Percentiles rank a stretch among this genome's conserved stretches.
Conservation (phyloP, 148 eudicot species). For the Diospyros kaki region DNA sequence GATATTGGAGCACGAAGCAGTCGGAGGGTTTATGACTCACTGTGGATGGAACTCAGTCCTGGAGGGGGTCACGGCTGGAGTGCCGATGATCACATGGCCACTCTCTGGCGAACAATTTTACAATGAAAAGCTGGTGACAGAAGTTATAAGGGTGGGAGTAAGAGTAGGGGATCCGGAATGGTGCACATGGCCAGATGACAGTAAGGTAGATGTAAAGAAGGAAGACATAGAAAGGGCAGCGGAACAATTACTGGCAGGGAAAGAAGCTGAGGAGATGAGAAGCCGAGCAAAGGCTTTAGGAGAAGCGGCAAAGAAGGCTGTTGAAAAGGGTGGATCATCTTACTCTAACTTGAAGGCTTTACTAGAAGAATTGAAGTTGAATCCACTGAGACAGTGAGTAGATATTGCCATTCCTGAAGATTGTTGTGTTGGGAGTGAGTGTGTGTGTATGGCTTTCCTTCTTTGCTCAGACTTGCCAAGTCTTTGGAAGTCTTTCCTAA, state of each 20-base stretch:
- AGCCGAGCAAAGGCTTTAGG: slow-evolving; percentile 5
- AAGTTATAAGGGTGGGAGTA: slow-evolving; percentile 15
- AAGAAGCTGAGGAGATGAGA: slow-evolving; percentile 12
- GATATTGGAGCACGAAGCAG: slow-evolving; percentile 15
- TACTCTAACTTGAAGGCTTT: slow-evolving; percentile 9
- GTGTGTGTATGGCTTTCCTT: too few species aligned
- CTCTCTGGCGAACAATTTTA: slow-evolving; percentile 17
- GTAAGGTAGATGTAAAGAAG: slow-evolving; percentile 6
- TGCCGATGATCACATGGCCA: slow-evolving; percentile 21
- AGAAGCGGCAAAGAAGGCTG: slow-evolving; percentile 12
- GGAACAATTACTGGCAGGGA: slow-evolving; percentile 1
- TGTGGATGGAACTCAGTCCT: slow-evolving; percentile 22
- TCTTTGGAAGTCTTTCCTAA: too few species aligned
- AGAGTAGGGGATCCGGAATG: slow-evolving; percentile 15
- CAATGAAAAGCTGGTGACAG: slow-evolving; percentile 13
- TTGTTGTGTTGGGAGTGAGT: too few species aligned
- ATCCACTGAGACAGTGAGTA: too few species aligned
- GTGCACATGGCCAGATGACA: neutral
- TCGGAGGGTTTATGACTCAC: slow-evolving; percentile 24
- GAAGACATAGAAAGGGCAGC: slow-evolving; percentile 9
- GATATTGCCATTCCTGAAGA: too few species aligned
- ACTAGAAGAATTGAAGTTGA: too few species aligned
- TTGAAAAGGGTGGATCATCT: slow-evolving; percentile 14
- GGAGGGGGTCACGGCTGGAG: slow-evolving; percentile 21
- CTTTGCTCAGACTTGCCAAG: too few species aligned